Percentiles rank a stretch among this genome's conserved stretches.
These are phyloP conservation scores for Amoebophrya sp. DNA, from an alignment of 169 alveolate species.

Conservation along the genomic window DNA sequence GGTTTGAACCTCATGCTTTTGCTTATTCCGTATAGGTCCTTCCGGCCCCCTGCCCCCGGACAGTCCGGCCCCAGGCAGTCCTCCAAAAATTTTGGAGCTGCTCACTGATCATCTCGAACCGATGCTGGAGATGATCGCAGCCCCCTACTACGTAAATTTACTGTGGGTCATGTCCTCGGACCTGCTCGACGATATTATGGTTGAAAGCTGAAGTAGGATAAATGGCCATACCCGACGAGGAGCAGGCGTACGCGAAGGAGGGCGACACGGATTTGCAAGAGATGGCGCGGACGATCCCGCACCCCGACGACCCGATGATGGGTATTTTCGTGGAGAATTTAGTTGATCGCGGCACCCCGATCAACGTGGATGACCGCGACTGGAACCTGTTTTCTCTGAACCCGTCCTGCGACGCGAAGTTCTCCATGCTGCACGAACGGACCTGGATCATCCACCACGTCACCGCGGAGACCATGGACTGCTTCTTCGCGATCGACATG, in stretches of 20 bases:
- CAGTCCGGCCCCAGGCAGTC: no score
- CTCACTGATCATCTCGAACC: no score
- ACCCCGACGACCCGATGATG: not conserved
- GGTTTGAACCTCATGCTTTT: no score
- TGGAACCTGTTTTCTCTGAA: not conserved
- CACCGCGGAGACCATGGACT: not conserved
- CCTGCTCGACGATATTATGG: no score
- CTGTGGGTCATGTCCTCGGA: no score
- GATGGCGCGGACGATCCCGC: not conserved
- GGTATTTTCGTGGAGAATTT: not conserved
- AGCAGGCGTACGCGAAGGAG: not conserved
- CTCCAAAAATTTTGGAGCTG: no score
- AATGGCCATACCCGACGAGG: no score
- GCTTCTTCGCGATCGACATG: not conserved
- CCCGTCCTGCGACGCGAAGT: not conserved
- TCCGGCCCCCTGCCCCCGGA: no score
- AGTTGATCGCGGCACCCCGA: not conserved
- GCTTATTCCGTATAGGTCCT: no score
- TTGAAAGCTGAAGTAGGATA: no score
- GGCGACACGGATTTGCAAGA: not conserved
- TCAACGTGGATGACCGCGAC: not conserved
- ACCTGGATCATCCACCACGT: not conserved
- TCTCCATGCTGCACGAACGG: slow-evolving; percentile 1
- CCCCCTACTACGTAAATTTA: no score
- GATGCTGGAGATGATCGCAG: no score